phyloP scores from a whole-genome alignment of 2,329 filamentous ascomycete species.

The Fusarium buxicola region DNA sequence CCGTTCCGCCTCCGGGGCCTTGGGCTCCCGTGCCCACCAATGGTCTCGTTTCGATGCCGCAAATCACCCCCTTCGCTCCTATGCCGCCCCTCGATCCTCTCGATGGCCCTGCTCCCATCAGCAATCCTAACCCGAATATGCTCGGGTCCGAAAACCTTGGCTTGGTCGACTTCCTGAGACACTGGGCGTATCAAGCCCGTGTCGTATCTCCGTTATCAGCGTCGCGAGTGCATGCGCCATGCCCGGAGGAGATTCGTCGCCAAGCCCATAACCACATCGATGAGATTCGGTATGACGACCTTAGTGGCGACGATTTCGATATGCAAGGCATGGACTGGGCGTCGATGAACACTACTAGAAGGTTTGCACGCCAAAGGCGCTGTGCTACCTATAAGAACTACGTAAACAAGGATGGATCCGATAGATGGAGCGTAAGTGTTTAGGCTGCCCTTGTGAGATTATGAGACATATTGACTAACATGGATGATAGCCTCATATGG shows the following conservation, averaged over 20 bases:
- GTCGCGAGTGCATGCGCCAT: conserved; percentile 44
- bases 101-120: conserved; percentile 41
- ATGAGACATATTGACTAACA: conserved; percentile 17
- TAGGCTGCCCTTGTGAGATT: not conserved
- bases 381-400: conserved; percentile 67
- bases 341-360: conserved; percentile 62
- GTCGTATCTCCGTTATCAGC: conserved; percentile 32
- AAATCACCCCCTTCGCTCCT: not conserved
- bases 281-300: conserved; percentile 56
- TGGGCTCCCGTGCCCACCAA: conserved; percentile 16
- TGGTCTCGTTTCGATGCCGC: not conserved
- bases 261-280: conserved; percentile 40
- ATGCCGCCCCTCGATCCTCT: conserved; percentile 8
- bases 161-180: conserved; percentile 61
- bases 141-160: conserved; percentile 63
- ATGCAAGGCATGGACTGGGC: conserved; percentile 71
- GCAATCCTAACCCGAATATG: conserved; percentile 51
- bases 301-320: conserved; percentile 67
- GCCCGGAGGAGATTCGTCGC: conserved; percentile 49
- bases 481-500: conserved; percentile 25
- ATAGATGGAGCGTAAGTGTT: conserved; percentile 61
- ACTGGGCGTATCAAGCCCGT: conserved; percentile 58
- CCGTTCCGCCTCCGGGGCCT: conserved; percentile 27
- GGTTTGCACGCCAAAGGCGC: conserved; percentile 61
- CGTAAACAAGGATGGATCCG: conserved; percentile 62